Evolutionary conservation across 257 asterid species (phyloP), one percentile per base, ranked within the genome.

Genomic region (Nicotiana obtusifolia): DNA sequence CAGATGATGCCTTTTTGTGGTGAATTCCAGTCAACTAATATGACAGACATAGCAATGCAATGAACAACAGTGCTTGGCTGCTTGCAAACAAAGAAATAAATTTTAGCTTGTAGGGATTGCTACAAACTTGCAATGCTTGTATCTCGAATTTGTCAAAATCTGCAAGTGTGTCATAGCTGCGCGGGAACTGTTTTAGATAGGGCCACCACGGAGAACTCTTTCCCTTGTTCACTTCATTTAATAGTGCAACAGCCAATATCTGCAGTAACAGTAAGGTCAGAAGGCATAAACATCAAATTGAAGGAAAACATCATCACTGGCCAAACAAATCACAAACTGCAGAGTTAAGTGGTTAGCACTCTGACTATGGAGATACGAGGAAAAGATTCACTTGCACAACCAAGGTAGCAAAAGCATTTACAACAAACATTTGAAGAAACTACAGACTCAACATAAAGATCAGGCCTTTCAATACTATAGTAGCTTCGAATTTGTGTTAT

Each of bases 171-270:
- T 91, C 91, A 83, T 95, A 94, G 83, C 91, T 91, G 84, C 84
- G 89, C 16, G 99, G 98, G 85, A 95, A 64, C 89, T 92, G 97
- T 90, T 88, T 90, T 65, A 95, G 83, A 90, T 95, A 95, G 84
- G 92, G 90, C 84, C 91, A 87, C 97, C 97, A 95, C 89, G 87
- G 83, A 22, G 98, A 92, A 71, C 84, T 82, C 86, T 83, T 90
- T 53, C 97, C 97, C 87, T 92, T 94, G 87, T 88, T 91, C 80
- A 84, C 93, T 86, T 95, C 99, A 86, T 95, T 90, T 80, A 95
- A 87, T 62, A 95, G 86, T 56, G 94, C 91, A 86, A 92, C 57
- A 61, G 91, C 84, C 88, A 95, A 83, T 79, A 84, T 88, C 99
- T 95, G 93, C 83, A 87, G 33, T 66, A 88, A 64, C 52, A 66